A percentile compares a stretch with the other conserved stretches of the same genome.
Evolutionary conservation across 345 rosid species (phyloP).

Genomic region (Tarenaya hassleriana): DNA sequence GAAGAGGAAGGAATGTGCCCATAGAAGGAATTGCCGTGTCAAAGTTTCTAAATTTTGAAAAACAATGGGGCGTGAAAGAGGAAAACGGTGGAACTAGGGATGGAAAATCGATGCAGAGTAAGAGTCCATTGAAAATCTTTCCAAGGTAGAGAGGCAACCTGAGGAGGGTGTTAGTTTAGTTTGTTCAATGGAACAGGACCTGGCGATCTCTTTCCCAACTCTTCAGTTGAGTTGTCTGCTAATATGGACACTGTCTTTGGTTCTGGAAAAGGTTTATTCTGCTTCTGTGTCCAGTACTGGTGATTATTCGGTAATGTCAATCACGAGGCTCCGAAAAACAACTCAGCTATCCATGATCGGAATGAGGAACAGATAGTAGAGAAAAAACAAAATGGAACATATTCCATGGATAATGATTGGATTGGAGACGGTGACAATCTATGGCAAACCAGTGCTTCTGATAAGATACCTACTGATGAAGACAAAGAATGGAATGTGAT

Average conservation of each 20-base stretch:
- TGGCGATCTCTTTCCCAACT: slow-evolving; percentile 37
- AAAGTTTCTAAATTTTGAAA: slow-evolving; percentile 61
- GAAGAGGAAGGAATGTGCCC: slow-evolving; percentile 30
- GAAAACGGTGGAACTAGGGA: slow-evolving; percentile 30
- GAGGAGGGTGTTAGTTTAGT: slow-evolving; percentile 48
- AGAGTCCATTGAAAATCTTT: slow-evolving; percentile 32
- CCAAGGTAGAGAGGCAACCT: too few relatives aligned
- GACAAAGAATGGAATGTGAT: slow-evolving; percentile 72
- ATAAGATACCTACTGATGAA: slow-evolving; percentile 28
- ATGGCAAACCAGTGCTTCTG: slow-evolving; percentile 33
- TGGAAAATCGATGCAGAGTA: slow-evolving; percentile 20
- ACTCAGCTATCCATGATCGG: slow-evolving; percentile 19
- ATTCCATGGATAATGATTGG: slow-evolving; percentile 43
- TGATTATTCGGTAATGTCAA: slow-evolving; percentile 34
- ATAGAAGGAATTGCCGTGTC: slow-evolving; percentile 41
- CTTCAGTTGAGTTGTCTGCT: slow-evolving; percentile 43
- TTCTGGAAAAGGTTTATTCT: slow-evolving; percentile 32
- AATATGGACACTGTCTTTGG: slow-evolving; percentile 62
- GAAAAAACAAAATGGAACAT: slow-evolving; percentile 28
- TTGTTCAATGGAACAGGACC: slow-evolving; percentile 35
- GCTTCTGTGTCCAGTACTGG: slow-evolving; percentile 31
- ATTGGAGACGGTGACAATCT: slow-evolving; percentile 30
- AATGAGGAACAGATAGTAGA: slow-evolving; percentile 20
- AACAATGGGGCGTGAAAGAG: slow-evolving; percentile 44
- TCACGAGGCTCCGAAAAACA: slow-evolving; percentile 24